A percentile compares a stretch with the other conserved stretches of the same genome.
Evolutionary conservation across 192 early-diverging fungal genomes (phyloP).

Genomic region (Borealophlyctis nickersoniae): DNA sequence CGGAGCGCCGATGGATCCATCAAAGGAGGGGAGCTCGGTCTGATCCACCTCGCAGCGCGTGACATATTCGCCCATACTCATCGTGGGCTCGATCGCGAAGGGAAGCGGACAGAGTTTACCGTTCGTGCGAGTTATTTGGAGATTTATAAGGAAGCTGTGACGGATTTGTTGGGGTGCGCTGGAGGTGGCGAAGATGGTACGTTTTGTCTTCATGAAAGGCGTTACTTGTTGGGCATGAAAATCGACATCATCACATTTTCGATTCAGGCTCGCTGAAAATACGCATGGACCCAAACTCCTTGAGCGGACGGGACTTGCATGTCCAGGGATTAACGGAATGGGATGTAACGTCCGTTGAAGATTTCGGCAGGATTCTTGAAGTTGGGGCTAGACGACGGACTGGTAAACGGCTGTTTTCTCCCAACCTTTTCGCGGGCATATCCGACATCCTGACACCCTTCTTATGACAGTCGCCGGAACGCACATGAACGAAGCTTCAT

Average conservation of each 20-base stretch:
- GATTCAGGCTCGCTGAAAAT: constrained; percentile 35
- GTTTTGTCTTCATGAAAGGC: background rate
- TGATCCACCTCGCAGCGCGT: background rate
- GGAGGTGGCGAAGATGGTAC: constrained; percentile 17
- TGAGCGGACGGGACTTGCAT: constrained; percentile 38
- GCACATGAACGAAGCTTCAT: constrained; percentile 44
- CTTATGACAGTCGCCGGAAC: constrained; percentile 34
- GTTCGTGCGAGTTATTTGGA: constrained; percentile 43
- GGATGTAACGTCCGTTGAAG: constrained; percentile 15
- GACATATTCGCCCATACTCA: background rate
- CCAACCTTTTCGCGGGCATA: background rate
- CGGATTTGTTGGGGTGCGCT: constrained; percentile 32
- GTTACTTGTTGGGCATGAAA: background rate
- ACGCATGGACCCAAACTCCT: constrained; percentile 40
- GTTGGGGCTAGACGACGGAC: constrained; percentile 30
- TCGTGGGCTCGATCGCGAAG: background rate
- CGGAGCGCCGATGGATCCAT: background rate
- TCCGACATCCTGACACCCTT: background rate
- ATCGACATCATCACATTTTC: background rate
- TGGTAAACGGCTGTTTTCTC: constrained; percentile 2
- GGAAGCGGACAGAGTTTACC: constrained; percentile 26
- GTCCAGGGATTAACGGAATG: constrained; percentile 42
- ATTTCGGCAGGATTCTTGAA: constrained; percentile 32
- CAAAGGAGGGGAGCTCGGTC: background rate
- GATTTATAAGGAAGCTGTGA: constrained; percentile 43